Evolutionary conservation across 2,329 filamentous ascomycete species (phyloP).

Genomic region (Colletotrichum sp.): DNA sequence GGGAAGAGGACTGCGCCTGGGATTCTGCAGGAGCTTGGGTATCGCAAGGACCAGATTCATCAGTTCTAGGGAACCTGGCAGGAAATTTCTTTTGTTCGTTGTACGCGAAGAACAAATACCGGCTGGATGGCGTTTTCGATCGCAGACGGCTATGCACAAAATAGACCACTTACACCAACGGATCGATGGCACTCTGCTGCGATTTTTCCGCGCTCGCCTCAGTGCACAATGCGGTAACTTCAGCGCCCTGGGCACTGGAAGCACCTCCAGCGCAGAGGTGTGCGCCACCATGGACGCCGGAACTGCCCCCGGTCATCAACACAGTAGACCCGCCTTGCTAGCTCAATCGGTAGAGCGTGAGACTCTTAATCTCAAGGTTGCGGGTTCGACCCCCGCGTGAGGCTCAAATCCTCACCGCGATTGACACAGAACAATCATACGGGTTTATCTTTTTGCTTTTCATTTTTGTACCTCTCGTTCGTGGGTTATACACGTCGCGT

Average conservation of each 20-base stretch:
- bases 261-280: background rate
- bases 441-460: background rate
- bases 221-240: background rate
- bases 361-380: slow-evolving; percentile 58
- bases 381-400: slow-evolving; percentile 28
- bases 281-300: background rate
- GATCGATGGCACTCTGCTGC: background rate
- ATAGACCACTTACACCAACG: background rate
- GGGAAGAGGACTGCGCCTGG: slow-evolving; percentile 50
- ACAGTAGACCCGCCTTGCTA: slow-evolving; percentile 42
- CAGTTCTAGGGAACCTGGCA: slow-evolving; percentile 49
- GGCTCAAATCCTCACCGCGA: slow-evolving; percentile 24
- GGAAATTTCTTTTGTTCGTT: background rate
- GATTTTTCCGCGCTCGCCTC: background rate
- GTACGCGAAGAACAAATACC: background rate
- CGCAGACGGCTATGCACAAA: background rate
- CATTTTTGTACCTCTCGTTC: background rate
- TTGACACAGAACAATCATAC: background rate
- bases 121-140: background rate
- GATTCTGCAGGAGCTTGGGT: slow-evolving; percentile 62
- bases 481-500: background rate
- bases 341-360: slow-evolving; percentile 77
- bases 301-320: background rate
- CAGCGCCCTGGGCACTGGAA: background rate
- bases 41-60: slow-evolving; percentile 60